These are phyloP conservation scores for Sphagnum tenellum DNA, from an alignment of 225 moss, liverwort and hornwort species.

Conservation along the genomic window DNA sequence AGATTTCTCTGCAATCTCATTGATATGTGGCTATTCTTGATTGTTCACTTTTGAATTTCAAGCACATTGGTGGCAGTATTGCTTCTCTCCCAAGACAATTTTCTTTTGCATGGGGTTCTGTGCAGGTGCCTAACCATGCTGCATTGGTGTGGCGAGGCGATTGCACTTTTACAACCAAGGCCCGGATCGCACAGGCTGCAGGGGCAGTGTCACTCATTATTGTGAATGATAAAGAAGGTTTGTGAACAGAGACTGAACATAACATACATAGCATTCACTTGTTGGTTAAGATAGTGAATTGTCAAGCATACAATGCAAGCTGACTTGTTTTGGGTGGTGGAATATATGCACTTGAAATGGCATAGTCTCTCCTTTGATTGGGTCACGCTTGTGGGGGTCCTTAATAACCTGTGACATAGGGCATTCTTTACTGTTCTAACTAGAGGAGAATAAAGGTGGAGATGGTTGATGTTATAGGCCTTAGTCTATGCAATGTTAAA, in stretches of 20 bases:
- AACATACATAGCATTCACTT: not conserved
- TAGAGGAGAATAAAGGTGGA: no score
- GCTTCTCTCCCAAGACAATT: no score
- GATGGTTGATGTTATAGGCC: no score
- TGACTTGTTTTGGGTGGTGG: no score
- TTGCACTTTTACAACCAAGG: slow-evolving; percentile 75
- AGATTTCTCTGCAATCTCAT: no score
- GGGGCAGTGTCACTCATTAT: slow-evolving; percentile 85
- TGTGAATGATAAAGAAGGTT: slow-evolving; percentile 82
- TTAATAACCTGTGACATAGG: no score
- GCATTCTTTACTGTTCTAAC: no score
- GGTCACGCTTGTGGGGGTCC: not conserved
- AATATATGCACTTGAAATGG: not conserved
- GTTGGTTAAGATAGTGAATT: not conserved
- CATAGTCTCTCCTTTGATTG: not conserved
- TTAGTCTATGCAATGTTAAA: no score
- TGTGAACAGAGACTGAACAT: not conserved
- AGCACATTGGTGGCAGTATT: no score
- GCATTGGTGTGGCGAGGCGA: slow-evolving; percentile 74
- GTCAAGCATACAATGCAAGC: not conserved
- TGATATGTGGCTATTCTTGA: no score
- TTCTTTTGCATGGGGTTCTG: no score
- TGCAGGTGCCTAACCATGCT: slow-evolving; percentile 49
- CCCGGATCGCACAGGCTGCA: slow-evolving; percentile 63
- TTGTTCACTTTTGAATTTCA: no score